Conservation (phyloP, 2,329 filamentous ascomycete genomes). For the Venturia aucupariae region DNA sequence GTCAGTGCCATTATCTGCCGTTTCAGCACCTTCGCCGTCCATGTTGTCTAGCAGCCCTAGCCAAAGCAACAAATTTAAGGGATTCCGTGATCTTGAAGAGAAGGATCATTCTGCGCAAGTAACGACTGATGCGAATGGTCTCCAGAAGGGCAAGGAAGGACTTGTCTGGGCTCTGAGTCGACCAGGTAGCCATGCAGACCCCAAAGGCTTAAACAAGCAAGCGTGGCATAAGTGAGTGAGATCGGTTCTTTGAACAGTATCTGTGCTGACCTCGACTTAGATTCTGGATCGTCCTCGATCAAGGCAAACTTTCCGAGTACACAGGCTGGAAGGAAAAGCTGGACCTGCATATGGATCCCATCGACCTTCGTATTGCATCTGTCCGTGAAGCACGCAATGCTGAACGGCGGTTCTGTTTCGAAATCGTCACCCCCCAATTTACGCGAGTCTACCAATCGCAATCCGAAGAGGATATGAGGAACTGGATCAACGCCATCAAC, state of each 20-base stretch:
- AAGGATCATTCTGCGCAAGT: constrained; percentile 49
- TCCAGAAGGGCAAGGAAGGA: constrained; percentile 79
- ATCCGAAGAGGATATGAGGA: constrained; percentile 95
- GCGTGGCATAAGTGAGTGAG: constrained; percentile 90
- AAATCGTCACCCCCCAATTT: constrained; percentile 93
- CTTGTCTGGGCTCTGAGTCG: constrained; percentile 89
- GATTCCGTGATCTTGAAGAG: constrained; percentile 86
- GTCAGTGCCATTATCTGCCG: constrained; percentile 2
- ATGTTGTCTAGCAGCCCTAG: constrained; percentile 12
- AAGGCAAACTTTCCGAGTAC: constrained; percentile 94
- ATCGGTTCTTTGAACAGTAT: not conserved
- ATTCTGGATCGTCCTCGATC: constrained; percentile 97
- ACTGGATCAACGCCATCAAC: constrained; percentile 93
- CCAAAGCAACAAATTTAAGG: constrained; percentile 61
- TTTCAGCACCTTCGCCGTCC: not conserved
- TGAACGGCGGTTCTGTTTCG: constrained; percentile 92
- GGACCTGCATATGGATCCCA: constrained; percentile 95
- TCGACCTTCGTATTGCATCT: constrained; percentile 92
- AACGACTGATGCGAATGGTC: constrained; percentile 46
- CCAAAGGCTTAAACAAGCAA: constrained; percentile 89
- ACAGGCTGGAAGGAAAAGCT: constrained; percentile 98
- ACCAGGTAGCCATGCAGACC: constrained; percentile 89
- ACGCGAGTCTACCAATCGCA: constrained; percentile 96
- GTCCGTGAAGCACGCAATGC: constrained; percentile 92
- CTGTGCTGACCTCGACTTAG: constrained; percentile 38